Percentiles rank a stretch among this genome's conserved stretches.
Conservation (phyloP, 2,329 filamentous ascomycete species). For the Ophiocordyceps robertsii region DNA sequence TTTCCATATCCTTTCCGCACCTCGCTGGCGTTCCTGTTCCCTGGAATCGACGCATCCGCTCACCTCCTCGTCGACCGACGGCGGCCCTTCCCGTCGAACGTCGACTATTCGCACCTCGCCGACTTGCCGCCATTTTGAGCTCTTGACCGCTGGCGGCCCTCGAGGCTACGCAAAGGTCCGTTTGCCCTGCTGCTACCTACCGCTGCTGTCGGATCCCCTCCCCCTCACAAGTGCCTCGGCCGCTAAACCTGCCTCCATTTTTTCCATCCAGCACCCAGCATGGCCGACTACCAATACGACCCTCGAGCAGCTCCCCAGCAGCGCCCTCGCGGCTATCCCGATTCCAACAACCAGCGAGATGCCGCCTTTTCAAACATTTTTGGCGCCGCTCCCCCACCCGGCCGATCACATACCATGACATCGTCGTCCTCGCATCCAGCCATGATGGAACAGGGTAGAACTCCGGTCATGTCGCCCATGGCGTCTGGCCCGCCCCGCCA, state of each 20-base stretch:
- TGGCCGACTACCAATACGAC: constrained; percentile 46
- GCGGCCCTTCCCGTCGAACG: constrained; percentile 18
- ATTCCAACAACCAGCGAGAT: constrained; percentile 61
- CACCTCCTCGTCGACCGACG: constrained; percentile 12
- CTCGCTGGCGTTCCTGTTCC: neutral
- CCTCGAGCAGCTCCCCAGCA: constrained; percentile 33
- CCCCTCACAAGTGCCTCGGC: neutral
- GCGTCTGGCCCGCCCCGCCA: constrained; percentile 44
- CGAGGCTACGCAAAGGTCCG: constrained; percentile 10
- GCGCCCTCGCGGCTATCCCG: constrained; percentile 33
- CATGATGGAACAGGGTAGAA: constrained; percentile 48
- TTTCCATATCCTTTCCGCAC: neutral
- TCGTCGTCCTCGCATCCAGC: constrained; percentile 50
- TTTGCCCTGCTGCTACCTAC: constrained; percentile 4
- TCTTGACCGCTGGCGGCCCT: constrained; percentile 6
- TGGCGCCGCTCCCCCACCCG: constrained; percentile 70
- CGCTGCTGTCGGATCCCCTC: no score
- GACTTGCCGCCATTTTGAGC: constrained; percentile 11
- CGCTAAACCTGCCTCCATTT: neutral
- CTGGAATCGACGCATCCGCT: neutral
- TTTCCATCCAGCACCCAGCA: constrained; percentile 15
- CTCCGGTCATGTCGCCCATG: constrained; percentile 61
- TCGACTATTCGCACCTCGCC: constrained; percentile 9
- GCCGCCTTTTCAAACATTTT: constrained; percentile 95
- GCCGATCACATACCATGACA: constrained; percentile 91